Conservation (phyloP, 345 rosid species). For the Brassica carinata region DNA sequence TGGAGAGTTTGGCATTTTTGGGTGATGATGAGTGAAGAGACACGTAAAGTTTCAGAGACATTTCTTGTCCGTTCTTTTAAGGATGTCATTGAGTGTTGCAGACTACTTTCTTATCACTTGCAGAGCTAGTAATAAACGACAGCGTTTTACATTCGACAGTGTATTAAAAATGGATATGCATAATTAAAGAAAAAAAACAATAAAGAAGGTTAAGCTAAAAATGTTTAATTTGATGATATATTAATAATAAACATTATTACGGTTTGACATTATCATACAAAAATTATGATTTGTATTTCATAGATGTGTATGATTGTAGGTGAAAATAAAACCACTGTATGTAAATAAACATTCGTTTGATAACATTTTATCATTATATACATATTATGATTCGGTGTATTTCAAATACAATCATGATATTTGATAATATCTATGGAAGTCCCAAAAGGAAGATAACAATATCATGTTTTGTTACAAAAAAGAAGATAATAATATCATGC, state of each 20-base stretch:
- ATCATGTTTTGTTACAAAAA: neutral
- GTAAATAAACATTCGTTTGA: too few species aligned
- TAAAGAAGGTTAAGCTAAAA: too few species aligned
- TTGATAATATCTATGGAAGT: neutral
- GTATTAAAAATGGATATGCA: neutral
- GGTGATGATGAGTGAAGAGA: slow-evolving; percentile 22
- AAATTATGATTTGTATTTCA: too few species aligned
- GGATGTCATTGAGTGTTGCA: neutral
- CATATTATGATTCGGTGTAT: too few species aligned
- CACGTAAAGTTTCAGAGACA: slow-evolving; percentile 37
- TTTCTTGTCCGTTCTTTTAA: slow-evolving; percentile 3
- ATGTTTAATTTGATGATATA: too few species aligned
- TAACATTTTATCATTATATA: too few species aligned
- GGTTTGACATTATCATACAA: too few species aligned
- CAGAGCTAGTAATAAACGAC: slow-evolving; percentile 13
- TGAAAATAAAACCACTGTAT: too few species aligned
- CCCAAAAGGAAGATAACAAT: neutral
- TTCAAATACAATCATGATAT: neutral
- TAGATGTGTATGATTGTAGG: too few species aligned
- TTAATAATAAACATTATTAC: too few species aligned
- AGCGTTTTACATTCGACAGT: neutral
- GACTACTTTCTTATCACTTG: slow-evolving; percentile 33
- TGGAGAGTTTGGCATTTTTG: slow-evolving; percentile 5
- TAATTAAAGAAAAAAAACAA: too few species aligned
- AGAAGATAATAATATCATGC: too few species aligned